These are phyloP conservation scores for Alternaria longipes DNA, from an alignment of 2,329 filamentous ascomycete species.

Conservation along the genomic window DNA sequence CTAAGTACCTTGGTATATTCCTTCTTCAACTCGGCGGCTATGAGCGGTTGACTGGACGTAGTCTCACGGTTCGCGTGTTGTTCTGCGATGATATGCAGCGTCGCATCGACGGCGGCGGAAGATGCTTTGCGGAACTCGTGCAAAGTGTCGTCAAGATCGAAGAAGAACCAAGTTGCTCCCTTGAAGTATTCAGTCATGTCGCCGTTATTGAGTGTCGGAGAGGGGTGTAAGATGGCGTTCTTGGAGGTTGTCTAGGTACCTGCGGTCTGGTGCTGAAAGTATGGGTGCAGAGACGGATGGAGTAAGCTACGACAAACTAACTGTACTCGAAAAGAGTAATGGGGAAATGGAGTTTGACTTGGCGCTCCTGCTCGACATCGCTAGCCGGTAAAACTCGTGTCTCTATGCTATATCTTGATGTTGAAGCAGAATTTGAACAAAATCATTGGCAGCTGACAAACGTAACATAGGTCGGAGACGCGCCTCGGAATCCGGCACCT, in stretches of 20 bases:
- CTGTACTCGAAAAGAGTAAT: not conserved
- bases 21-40: constrained; percentile 22
- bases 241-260: not conserved
- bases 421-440: not conserved
- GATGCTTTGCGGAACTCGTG: constrained; percentile 59
- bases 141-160: constrained; percentile 61
- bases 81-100: constrained; percentile 45
- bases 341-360: not conserved
- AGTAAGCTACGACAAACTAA: not conserved
- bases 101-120: constrained; percentile 42
- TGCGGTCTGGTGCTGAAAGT: not conserved
- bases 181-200: not conserved
- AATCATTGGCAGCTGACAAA: not conserved
- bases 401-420: not conserved
- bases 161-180: constrained; percentile 53
- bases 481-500: not conserved
- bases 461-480: not conserved
- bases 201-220: not conserved
- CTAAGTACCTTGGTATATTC: constrained; percentile 50
- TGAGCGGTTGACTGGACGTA: not conserved
- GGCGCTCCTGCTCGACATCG: not conserved
- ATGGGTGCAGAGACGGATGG: not conserved
- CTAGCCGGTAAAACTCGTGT: not conserved
- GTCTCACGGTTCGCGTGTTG: not conserved
- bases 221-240: not conserved